Evolutionary conservation across 768 basidiomycete species (phyloP), one percentile per base, ranked within the genome.

Genomic region (Termitomyces sp.): DNA sequence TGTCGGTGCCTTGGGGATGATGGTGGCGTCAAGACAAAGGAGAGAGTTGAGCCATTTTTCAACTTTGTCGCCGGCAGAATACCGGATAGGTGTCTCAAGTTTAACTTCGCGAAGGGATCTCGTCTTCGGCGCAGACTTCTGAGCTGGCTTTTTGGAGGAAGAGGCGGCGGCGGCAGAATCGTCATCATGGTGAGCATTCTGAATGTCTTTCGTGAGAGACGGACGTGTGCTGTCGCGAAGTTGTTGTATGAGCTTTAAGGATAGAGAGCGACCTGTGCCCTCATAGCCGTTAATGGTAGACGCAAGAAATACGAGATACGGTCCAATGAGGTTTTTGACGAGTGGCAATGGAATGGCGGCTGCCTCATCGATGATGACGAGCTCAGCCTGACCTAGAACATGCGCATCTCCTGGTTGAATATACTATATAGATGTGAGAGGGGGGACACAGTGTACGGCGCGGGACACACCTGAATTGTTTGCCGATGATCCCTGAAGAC

Each of bases 271-370:
- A n/a, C 97, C 97, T 0, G 97, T 98, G 30, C 97, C 97, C 80
- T 98, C 97, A 73, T 99, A 99, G 43, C 97, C 97, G 70, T 98
- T 98, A 75, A 99, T 95, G 0, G 97, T 99, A n/a, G 95, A 97
- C 1, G 97, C 93, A 81, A 98, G 88, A 79, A 98, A 98, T 53
- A 98, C 95, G 38, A 98, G 90, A 74, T 98, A 98, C 1, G 89
- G 89, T 0, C 97, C 97, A 56, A 99, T 86, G 62, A 99, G 89
- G 66, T 93, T 93, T 57, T 91, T 87, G 18, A 99, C 96, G 38
- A 99, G 87, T 2, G 96, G 95, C 18, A 98, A 84, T 1, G 97
- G 97, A 55, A 98, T 98, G 20, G 97, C 97, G 9, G 97, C 97
- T 7, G 96, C 96, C 74, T 99, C 97, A 67, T 99, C 97, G 63